These are phyloP conservation scores for Oryza glumipatula DNA, from an alignment of 176 grass and related monocot species.

Conservation along the genomic window DNA sequence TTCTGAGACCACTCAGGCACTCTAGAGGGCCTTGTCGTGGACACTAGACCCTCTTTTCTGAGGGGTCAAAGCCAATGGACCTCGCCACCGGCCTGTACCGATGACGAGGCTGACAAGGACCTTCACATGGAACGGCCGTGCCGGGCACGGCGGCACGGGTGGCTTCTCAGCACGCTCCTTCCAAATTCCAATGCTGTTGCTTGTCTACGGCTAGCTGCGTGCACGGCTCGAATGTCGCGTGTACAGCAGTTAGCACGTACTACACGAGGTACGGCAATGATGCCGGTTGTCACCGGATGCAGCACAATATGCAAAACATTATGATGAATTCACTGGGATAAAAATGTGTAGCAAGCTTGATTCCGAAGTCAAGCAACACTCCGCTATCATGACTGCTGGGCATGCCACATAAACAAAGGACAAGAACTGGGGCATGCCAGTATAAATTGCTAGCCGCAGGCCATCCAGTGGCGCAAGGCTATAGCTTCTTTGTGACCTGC, in stretches of 20 bases:
- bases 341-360: conserved; percentile 13
- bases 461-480: neutral
- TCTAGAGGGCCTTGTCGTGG: neutral
- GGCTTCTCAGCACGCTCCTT: neutral
- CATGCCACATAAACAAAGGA: neutral
- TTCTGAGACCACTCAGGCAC: neutral
- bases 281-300: conserved; percentile 25
- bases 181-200: neutral
- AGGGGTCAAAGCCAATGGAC: neutral
- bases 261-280: conserved; percentile 3
- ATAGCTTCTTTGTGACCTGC: neutral
- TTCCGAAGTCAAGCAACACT: conserved; percentile 24
- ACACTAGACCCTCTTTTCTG: neutral
- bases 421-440: neutral
- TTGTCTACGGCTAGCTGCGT: neutral
- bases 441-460: neutral
- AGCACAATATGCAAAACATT: conserved; percentile 22
- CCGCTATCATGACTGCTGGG: neutral
- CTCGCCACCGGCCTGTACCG: neutral
- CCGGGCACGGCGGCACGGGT: neutral
- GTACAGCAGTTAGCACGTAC: neutral
- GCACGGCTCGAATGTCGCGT: neutral
- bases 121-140: neutral
- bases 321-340: conserved; percentile 21
- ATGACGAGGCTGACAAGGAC: neutral